Base-by-base conservation (phyloP, 257 asterid genomes). In the Salvia rosmarinus region DNA sequence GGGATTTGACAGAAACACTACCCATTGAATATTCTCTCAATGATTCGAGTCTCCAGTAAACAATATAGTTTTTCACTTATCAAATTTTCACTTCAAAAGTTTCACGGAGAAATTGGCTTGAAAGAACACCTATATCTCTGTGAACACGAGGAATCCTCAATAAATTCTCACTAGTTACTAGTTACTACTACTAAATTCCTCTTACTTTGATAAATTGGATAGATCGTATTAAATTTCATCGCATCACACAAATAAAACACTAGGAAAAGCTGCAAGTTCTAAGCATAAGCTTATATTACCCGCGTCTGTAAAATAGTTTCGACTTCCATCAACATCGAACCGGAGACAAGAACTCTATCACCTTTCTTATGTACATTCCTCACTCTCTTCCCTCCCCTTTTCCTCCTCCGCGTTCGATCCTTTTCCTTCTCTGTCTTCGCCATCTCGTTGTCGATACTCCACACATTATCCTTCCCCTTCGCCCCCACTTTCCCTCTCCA, bases 291-390 rank as follows among this genome's bases (percentile, higher is more conserved):
- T n/a, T 23, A 74, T 1, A 66, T 44, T 81, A 89, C 98, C 99
- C 91, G 99, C 40, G 94, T 82, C 75, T 95, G 99, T 64, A 95
- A 79, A 71, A 95, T 90, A 6, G 87, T 88, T 85, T 91, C 92
- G 25, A 82, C 88, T 81, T 95, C 99, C 88, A 85, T 80, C 34
- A 95, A 80, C 97, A 91, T 89, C 70, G 86, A 81, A 68, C 87
- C 95, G 80, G 98, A 89, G 35, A 91, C 85, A 87, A 87, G 76
- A 80, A 87, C 89, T 81, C 79, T 81, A 50, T 87, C 90, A 34
- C 92, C 87, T 54, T 52, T 82, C 68, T 77, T 72, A 42, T 40
- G 79, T 64, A 68, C 79, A 81, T 47, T 83, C 84, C 62, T 83
- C 81, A 74, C 82, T 78, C 88, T 82, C 81, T 80, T 82, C 74